Base-by-base conservation (phyloP, 495 filamentous ascomycete genomes). In the Penicillium manginii region DNA sequence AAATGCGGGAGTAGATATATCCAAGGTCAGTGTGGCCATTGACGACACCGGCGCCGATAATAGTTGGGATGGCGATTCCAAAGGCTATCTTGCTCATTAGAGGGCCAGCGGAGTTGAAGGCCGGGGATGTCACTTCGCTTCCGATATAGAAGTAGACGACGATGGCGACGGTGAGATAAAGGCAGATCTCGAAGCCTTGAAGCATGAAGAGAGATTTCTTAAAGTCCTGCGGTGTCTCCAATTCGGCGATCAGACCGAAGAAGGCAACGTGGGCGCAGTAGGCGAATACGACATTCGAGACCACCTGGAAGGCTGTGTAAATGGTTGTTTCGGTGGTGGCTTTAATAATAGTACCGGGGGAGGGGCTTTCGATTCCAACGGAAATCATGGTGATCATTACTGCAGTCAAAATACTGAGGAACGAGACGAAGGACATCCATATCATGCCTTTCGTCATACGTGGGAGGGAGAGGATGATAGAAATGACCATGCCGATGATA, bases 131-230 rank as follows among this genome's bases (percentile, higher is more conserved):
- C 43, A 94, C 91, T 5, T 73, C 72, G 1, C 66, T 70, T 17
- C 91, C 91, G 32, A 86, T 84, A 65, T 84, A 96, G 69, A 72
- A 77, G 75, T 93, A 96, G 60, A 92, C 86, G 19, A 92, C 76
- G 1, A 86, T 78, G 11, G 84, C 86, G 2, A 86, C 83, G 37
- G 86, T 59, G 19, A 86, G 81, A 71, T 94, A 93, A 29, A 92
- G 81, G 56, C 74, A 60, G 26, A 86, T 88, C 62, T 90, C 87
- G 48, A 84, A 82, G 55, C 78, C 59, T 61, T 89, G 87, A 3
- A 90, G 83, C 51, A 84, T 66, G 56, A 79, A 79, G 37, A 92
- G 81, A 1, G 89, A 81, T 74, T 89, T 90, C 52, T 78, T 76
- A 65, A 83, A 91, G 63, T 90, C 83, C 42, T 73, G 64, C 0